These are phyloP conservation scores for Raffaelea arxii DNA, from an alignment of 2,329 filamentous ascomycete genomes.

Conservation along the genomic window DNA sequence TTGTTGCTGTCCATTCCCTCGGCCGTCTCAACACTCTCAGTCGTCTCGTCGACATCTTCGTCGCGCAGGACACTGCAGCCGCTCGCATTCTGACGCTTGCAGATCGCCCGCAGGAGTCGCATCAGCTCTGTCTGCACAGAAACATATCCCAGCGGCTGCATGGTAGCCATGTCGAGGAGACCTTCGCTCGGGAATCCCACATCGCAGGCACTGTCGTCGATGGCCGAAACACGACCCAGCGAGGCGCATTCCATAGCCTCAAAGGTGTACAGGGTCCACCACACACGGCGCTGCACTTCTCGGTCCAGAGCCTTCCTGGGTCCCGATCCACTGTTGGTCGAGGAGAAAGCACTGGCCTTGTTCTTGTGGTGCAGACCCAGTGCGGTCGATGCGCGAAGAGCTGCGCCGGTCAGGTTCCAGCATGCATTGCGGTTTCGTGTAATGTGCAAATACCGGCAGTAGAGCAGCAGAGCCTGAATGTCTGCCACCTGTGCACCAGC, in stretches of 20 bases:
- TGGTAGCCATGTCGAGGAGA: conserved; percentile 16
- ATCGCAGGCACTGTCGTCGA: conserved; percentile 20
- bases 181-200: conserved; percentile 16
- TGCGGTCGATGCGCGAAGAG: conserved; percentile 12
- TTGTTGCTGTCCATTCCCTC: neutral
- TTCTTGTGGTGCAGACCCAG: conserved; percentile 13
- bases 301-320: conserved; percentile 24
- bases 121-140: conserved; percentile 15
- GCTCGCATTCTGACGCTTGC: conserved; percentile 18
- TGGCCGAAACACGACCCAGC: conserved; percentile 20
- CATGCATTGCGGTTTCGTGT: conserved; percentile 12
- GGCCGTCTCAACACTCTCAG: neutral
- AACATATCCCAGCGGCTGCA: conserved; percentile 14
- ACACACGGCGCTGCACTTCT: conserved; percentile 20
- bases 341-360: neutral
- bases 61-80: too few species aligned
- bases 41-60: conserved; percentile 4
- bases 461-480: conserved; percentile 14
- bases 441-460: conserved; percentile 13
- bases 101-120: conserved; percentile 16
- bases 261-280: conserved; percentile 23
- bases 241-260: conserved; percentile 22
- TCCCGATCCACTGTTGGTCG: conserved; percentile 8
- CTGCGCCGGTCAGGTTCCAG: conserved; percentile 13
- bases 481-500: conserved; percentile 10